Base-by-base conservation (phyloP, 2,329 filamentous ascomycete species). In the Huntiella omanensis region DNA sequence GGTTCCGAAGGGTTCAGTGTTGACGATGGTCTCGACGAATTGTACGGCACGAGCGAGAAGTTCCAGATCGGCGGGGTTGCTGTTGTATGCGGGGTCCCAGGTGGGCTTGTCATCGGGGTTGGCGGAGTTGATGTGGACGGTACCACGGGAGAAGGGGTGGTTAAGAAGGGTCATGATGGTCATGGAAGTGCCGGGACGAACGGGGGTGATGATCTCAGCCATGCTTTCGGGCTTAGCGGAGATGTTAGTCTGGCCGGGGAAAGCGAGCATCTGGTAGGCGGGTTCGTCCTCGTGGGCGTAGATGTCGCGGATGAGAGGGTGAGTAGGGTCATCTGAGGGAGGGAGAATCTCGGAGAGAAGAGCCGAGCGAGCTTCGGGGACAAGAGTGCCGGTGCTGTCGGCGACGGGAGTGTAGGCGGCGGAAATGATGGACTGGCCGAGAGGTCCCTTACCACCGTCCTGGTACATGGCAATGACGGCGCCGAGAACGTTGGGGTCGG, bases 131-230 rank as follows among this genome's bases (percentile, higher is more conserved):
- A 79, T 72, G 59, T 79, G 77, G 47, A 75, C 68, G 35, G 64
- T 63, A 4, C 76, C 76, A 0, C 73, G 66, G 1, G 70, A 75
- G 54, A 73, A 70, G 0, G 75, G 75, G 49, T 78, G 76, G 36
- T 70, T 69, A 15, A 75, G 70, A 51, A 74, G 70, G 1, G 67
- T 65, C 52, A 68, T 69, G 50, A 70, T 60, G 13, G 71, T 69
- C 43, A 75, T 63, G 55, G 70, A 73, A 53, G 36, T 49, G 12
- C 45, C 59, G 3, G 62, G 60, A 1, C 54, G 53, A 4, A 52
- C 52, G 22, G 58, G 56, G 6, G 53, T 54, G 50, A 58, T 55
- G 49, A 55, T 55, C 16, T 56, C 54, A 6, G 57, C 54, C 49
- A 46, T 49, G 43, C 54, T 49, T 41, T 46, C 39, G 43, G 47